These are phyloP conservation scores for Malania oleifera DNA, from an alignment of 164 flowering plant species.

Conservation along the genomic window DNA sequence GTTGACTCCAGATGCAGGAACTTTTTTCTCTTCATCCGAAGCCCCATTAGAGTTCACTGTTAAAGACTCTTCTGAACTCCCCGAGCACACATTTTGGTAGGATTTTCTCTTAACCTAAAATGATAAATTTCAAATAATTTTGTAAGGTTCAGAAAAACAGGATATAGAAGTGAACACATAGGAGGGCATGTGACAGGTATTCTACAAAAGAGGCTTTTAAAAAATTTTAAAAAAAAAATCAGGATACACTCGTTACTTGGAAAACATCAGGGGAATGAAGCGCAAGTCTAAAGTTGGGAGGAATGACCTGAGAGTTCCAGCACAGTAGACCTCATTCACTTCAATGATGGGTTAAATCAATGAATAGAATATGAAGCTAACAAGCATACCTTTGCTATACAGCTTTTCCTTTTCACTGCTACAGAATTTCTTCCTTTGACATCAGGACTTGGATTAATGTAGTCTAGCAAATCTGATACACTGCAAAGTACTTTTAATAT, in stretches of 20 bases:
- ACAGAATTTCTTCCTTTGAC: conserved; percentile 54
- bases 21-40: conserved; percentile 49
- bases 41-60: conserved; percentile 31
- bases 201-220: too few relatives aligned
- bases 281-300: too few relatives aligned
- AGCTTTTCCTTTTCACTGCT: conserved; percentile 54
- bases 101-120: conserved; percentile 62
- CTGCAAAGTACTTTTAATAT: conserved; percentile 34
- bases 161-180: background rate
- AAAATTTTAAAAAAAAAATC: too few relatives aligned
- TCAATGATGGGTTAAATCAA: background rate
- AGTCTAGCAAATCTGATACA: conserved; percentile 98
- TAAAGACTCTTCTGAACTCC: conserved; percentile 44
- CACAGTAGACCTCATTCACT: background rate
- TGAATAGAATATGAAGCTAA: background rate
- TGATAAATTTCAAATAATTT: conserved; percentile 6
- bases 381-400: conserved; percentile 53
- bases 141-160: background rate
- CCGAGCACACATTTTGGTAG: conserved; percentile 23
- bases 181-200: background rate
- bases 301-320: too few relatives aligned
- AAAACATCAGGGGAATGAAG: too few relatives aligned
- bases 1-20: conserved; percentile 23
- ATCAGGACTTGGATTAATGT: conserved; percentile 76
- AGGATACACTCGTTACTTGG: too few relatives aligned